A percentile compares a stretch with the other conserved stretches of the same genome.
Conservation (phyloP, 495 filamentous ascomycete species). For the Amphirosellinia nigrospora region DNA sequence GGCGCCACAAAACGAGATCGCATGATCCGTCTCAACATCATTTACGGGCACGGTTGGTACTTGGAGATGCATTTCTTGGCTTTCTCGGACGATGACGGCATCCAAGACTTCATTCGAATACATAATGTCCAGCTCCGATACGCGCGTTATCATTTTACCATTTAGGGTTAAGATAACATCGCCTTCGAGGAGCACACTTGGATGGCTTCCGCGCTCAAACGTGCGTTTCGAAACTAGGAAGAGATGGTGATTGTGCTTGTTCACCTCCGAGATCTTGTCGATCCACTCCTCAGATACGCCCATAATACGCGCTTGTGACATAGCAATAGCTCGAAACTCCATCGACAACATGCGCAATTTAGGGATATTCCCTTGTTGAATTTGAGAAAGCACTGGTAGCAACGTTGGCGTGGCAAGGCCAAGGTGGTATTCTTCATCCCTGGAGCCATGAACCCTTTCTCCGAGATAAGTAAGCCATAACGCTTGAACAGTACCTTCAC, state of each 20-base stretch:
- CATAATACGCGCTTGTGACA: slow-evolving; percentile 98
- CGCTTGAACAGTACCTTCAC: slow-evolving; percentile 91
- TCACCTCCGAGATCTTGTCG: slow-evolving; percentile 79
- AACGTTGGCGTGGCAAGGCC: slow-evolving; percentile 88
- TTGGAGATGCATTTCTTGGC: slow-evolving; percentile 75
- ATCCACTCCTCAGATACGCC: slow-evolving; percentile 97
- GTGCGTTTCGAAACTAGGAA: slow-evolving; percentile 95
- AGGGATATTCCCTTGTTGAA: slow-evolving; percentile 78
- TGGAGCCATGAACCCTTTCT: slow-evolving; percentile 78
- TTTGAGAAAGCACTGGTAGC: slow-evolving; percentile 81
- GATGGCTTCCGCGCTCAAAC: slow-evolving; percentile 68
- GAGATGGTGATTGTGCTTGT: slow-evolving; percentile 89
- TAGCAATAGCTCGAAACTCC: slow-evolving; percentile 93
- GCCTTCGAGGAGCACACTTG: slow-evolving; percentile 78
- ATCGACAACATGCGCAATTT: slow-evolving; percentile 88
- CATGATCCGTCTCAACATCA: slow-evolving; percentile 89
- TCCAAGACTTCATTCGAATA: slow-evolving; percentile 86
- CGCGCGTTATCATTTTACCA: slow-evolving; percentile 87
- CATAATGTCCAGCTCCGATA: slow-evolving; percentile 94
- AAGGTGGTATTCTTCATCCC: slow-evolving; percentile 97
- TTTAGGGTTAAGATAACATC: slow-evolving; percentile 94
- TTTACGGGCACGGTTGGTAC: slow-evolving; percentile 87
- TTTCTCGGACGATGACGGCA: slow-evolving; percentile 84
- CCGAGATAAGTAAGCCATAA: slow-evolving; percentile 97
- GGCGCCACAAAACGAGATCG: slow-evolving; percentile 94